Conservation (phyloP, 2,329 filamentous ascomycete species). For the Alternaria rosae region DNA sequence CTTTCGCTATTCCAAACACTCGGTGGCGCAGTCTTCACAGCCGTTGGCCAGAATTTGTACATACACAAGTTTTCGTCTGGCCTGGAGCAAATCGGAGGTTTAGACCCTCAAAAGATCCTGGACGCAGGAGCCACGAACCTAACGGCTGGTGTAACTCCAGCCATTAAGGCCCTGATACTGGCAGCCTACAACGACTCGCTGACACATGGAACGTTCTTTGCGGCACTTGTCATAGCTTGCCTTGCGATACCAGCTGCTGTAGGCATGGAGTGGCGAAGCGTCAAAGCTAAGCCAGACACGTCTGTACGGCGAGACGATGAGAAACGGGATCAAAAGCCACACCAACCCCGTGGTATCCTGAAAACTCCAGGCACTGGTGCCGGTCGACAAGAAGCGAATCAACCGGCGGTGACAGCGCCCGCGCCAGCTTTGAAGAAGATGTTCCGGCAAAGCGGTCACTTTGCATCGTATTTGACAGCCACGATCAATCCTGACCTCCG, state of each 20-base stretch:
- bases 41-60: slow-evolving; percentile 57
- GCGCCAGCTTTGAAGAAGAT: slow-evolving; percentile 25
- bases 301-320: slow-evolving; percentile 18
- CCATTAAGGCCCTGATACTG: slow-evolving; percentile 23
- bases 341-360: neutral
- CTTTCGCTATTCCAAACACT: slow-evolving; percentile 56
- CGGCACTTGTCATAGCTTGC: slow-evolving; percentile 63
- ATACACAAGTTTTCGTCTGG: slow-evolving; percentile 53
- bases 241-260: slow-evolving; percentile 63
- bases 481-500: slow-evolving; percentile 37
- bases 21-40: slow-evolving; percentile 56
- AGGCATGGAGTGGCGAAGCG: slow-evolving; percentile 69
- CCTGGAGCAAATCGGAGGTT: slow-evolving; percentile 42
- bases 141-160: slow-evolving; percentile 42
- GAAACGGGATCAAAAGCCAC: slow-evolving; percentile 5
- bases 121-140: slow-evolving; percentile 65
- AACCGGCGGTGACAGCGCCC: slow-evolving; percentile 11
- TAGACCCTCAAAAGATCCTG: slow-evolving; percentile 52
- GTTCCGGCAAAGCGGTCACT: slow-evolving; percentile 32
- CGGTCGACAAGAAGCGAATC: neutral
- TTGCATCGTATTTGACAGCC: slow-evolving; percentile 33
- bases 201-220: slow-evolving; percentile 60
- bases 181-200: slow-evolving; percentile 41
- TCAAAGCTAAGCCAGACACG: slow-evolving; percentile 58
- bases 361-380: slow-evolving; percentile 2